Evolutionary conservation across 768 basidiomycete genomes (phyloP), one percentile per base, ranked within the genome.

Genomic region (Mycena galericulata): DNA sequence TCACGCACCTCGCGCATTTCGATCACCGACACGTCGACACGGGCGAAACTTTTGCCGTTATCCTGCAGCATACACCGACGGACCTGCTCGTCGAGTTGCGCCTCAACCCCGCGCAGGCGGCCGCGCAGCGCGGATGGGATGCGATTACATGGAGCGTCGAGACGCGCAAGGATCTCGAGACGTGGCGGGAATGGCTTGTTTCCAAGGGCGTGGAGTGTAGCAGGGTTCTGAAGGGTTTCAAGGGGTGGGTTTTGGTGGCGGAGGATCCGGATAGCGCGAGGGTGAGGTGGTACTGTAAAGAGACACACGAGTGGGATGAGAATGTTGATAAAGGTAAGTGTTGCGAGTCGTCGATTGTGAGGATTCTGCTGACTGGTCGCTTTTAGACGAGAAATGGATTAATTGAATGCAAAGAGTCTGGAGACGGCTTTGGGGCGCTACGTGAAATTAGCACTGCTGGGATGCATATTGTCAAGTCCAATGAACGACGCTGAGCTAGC

Each of bases 231-330:
- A 56, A 50, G 15, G 63, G 63, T 0, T 50, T 56, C 26, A 57
- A 55, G 27, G 63, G 63, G 17, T 65, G 63, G 63, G 24, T 38
- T 18, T 55, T 65, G 0, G 63, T 50, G 0, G 55, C 55, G 46
- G 63, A 56, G 29, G 63, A 65, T 32, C 63, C 63, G 26, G 63
- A 65, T 22, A 55, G 63, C 26, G 63, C 63, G 36, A 38, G 56
- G 24, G 55, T 65, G 27, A 20, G 63, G 7, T 65, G 63, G 63
- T 65, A 65, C 38, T 65, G 63, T 43, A 45, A 55, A 17, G 62
- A 64, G 46, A 46, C 62, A 24, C 62, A 64, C 18, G 62, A 55
- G 27, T 65, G 63, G 63, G 55, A 56, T 14, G 63, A 36, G 45
- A 56, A 65, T 22, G 34, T 50, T 17, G 63, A 65, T 24, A 20